Conservation (phyloP, 2,329 filamentous ascomycete species). For the Colletotrichum lini region DNA sequence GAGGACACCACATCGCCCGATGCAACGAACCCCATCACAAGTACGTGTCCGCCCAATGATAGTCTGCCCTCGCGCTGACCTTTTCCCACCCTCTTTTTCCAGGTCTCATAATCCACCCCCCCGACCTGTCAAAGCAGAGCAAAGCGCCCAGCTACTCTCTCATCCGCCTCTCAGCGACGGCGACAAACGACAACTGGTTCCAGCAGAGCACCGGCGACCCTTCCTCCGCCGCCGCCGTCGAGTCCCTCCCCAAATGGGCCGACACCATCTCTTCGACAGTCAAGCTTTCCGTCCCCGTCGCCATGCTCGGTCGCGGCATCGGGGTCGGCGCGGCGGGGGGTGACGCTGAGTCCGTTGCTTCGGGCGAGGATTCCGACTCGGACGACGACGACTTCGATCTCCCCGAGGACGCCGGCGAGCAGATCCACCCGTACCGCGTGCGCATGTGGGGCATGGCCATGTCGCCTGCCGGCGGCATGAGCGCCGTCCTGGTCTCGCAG, state of each 20-base stretch:
- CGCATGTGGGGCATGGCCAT: constrained; percentile 68
- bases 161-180: constrained; percentile 66
- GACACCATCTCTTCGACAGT: constrained; percentile 61
- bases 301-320: constrained; percentile 57
- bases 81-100: not conserved
- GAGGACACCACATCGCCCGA: constrained; percentile 47
- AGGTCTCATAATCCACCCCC: constrained; percentile 65
- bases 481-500: constrained; percentile 64
- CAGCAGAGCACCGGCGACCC: constrained; percentile 61
- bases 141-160: constrained; percentile 65
- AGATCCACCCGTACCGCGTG: constrained; percentile 64
- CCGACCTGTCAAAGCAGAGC: constrained; percentile 49
- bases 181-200: constrained; percentile 67
- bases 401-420: constrained; percentile 53
- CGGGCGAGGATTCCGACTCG: constrained; percentile 43
- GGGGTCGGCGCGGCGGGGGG: constrained; percentile 50
- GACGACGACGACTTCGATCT: constrained; percentile 50
- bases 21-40: constrained; percentile 63
- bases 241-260: constrained; percentile 58
- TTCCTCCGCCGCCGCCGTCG: constrained; percentile 40
- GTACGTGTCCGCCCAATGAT: constrained; percentile 50
- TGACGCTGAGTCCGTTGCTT: constrained; percentile 37
- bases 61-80: constrained; percentile 4
- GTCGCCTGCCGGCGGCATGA: constrained; percentile 67
- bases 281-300: constrained; percentile 60